Evolutionary conservation across 1,139 yeast genomes (phyloP).

Genomic region (Yamadazyma pseudoaaseri): DNA sequence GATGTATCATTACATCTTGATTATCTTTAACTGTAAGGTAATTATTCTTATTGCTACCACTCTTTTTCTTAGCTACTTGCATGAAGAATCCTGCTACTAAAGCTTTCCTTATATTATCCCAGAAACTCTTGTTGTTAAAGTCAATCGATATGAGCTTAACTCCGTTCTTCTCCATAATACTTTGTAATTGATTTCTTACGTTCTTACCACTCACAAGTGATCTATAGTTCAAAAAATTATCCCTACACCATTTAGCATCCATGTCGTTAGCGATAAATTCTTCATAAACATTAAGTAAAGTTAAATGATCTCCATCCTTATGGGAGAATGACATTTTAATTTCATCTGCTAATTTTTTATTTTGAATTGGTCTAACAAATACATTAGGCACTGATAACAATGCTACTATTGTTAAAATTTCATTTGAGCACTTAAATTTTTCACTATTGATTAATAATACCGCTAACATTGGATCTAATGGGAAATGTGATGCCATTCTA

Average conservation of each 20-base stretch:
- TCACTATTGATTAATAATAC: constrained; percentile 89
- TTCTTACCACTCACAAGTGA: constrained; percentile 81
- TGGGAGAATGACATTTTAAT: constrained; percentile 86
- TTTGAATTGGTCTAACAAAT: constrained; percentile 90
- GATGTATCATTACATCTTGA: constrained; percentile 93
- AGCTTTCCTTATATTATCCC: constrained; percentile 79
- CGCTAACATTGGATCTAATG: constrained; percentile 93
- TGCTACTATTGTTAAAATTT: constrained; percentile 84
- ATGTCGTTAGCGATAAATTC: constrained; percentile 63
- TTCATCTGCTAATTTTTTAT: constrained; percentile 89
- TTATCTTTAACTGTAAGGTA: constrained; percentile 91
- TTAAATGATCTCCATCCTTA: constrained; percentile 93
- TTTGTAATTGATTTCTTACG: constrained; percentile 77
- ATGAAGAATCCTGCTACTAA: constrained; percentile 92
- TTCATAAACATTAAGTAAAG: constrained; percentile 83
- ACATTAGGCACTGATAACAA: constrained; percentile 90
- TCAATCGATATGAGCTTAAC: constrained; percentile 71
- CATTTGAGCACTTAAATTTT: constrained; percentile 83
- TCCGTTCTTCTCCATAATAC: constrained; percentile 82
- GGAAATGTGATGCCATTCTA: constrained; percentile 86
- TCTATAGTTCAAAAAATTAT: constrained; percentile 80
- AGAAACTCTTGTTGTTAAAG: constrained; percentile 64
- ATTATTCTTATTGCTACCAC: constrained; percentile 61
- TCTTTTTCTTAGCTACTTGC: constrained; percentile 92
- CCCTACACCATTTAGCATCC: constrained; percentile 91